Percentiles rank a stretch among this genome's conserved stretches.
Evolutionary conservation across 495 filamentous ascomycete genomes (phyloP).

Genomic region (Hypoxylon cercidicola): DNA sequence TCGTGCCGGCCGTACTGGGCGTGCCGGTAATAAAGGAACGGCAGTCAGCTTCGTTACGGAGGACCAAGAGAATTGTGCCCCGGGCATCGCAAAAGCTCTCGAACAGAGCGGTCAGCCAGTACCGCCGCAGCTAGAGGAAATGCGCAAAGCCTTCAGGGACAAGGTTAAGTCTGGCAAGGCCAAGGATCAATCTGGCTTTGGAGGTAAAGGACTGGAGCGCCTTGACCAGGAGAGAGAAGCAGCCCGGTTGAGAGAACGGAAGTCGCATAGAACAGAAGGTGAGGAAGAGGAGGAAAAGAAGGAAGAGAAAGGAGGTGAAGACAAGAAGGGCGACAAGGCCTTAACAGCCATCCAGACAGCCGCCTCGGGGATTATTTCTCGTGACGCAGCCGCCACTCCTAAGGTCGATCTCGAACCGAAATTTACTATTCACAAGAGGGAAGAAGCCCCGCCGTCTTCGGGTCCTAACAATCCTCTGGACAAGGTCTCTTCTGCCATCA

Average conservation of each 20-base stretch:
- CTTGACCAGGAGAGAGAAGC: slow-evolving; percentile 91
- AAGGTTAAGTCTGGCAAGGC: slow-evolving; percentile 94
- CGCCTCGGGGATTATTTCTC: slow-evolving; percentile 64
- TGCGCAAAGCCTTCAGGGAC: slow-evolving; percentile 76
- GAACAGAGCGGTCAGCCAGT: slow-evolving; percentile 86
- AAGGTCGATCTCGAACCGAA: slow-evolving; percentile 57
- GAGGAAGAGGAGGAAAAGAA: slow-evolving; percentile 88
- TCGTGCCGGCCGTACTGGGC: slow-evolving; percentile 90
- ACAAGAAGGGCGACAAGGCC: slow-evolving; percentile 69
- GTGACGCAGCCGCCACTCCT: slow-evolving; percentile 49
- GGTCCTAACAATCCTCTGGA: slow-evolving; percentile 75
- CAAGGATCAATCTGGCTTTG: slow-evolving; percentile 88
- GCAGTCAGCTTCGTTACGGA: slow-evolving; percentile 94
- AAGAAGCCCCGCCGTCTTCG: slow-evolving; percentile 64
- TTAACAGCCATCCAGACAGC: slow-evolving; percentile 71
- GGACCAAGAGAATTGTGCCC: slow-evolving; percentile 88
- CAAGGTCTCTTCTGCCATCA: slow-evolving; percentile 84
- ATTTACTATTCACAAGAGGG: slow-evolving; percentile 79
- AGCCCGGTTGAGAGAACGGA: slow-evolving; percentile 83
- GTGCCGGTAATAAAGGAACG: slow-evolving; percentile 93
- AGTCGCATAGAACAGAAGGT: slow-evolving; percentile 89
- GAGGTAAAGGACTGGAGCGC: slow-evolving; percentile 91
- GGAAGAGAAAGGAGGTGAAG: slow-evolving; percentile 69
- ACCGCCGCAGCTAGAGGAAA: slow-evolving; percentile 70
- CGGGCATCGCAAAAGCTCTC: slow-evolving; percentile 93